Evolutionary conservation across 495 filamentous ascomycete genomes (phyloP).

Genomic region (Penicillium fimorum): DNA sequence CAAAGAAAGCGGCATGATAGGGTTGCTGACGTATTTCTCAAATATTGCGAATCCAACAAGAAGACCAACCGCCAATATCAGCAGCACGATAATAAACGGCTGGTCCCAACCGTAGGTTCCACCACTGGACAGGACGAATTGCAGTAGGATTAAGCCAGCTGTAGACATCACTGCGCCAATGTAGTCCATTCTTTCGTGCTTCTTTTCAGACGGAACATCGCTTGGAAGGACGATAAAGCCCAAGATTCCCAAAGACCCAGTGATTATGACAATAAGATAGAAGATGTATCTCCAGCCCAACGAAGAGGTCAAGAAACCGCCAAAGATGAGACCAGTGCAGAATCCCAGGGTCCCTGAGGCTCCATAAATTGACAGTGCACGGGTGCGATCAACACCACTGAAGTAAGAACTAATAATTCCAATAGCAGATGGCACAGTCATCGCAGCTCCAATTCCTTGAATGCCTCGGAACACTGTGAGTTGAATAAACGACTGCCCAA

Average conservation of each 20-base stretch:
- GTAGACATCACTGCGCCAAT: conserved; percentile 35
- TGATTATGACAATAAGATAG: conserved; percentile 36
- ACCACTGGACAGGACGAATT: conserved; percentile 39
- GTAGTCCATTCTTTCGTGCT: conserved; percentile 34
- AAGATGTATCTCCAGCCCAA: conserved; percentile 41
- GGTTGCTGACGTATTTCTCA: conserved; percentile 35
- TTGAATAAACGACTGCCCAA: conserved; percentile 37
- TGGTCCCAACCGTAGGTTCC: conserved; percentile 46
- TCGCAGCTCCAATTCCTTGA: conserved; percentile 37
- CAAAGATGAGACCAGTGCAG: conserved; percentile 38
- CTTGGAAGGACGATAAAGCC: conserved; percentile 36
- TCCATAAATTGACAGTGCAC: conserved; percentile 37
- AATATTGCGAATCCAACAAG: conserved; percentile 39
- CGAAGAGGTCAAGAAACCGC: conserved; percentile 38
- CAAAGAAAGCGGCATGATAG: conserved; percentile 36
- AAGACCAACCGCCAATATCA: conserved; percentile 40
- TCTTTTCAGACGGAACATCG: conserved; percentile 20
- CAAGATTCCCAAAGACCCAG: conserved; percentile 27
- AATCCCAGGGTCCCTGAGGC: conserved; percentile 39
- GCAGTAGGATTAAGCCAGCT: conserved; percentile 35
- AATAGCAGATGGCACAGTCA: conserved; percentile 40
- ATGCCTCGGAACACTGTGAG: conserved; percentile 38
- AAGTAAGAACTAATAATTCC: conserved; percentile 43
- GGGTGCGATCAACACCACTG: conserved; percentile 34
- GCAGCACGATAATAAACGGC: conserved; percentile 46